A percentile compares a stretch with the other conserved stretches of the same genome.
Conservation (phyloP, 371 early-diverging fungal species). For the Chytridium lagenaria region DNA sequence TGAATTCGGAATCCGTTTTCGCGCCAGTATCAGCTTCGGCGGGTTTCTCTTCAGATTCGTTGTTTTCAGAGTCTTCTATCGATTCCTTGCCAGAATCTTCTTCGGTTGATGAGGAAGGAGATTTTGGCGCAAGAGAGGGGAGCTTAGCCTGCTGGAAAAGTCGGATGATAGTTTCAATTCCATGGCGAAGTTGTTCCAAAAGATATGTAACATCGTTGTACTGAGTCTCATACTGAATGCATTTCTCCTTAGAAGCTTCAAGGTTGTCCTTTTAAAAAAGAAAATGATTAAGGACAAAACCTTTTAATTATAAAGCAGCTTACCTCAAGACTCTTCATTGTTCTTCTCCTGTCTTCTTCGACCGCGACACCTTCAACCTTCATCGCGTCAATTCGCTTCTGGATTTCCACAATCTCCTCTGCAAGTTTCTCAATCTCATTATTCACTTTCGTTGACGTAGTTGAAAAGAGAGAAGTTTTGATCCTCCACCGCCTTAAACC, state of each 20-base stretch:
- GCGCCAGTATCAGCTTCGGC: constrained; percentile 1
- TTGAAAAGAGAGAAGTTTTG: constrained; percentile 67
- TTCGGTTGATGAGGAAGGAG: constrained; percentile 13
- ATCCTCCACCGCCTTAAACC: constrained; percentile 64
- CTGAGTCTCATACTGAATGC: constrained; percentile 43
- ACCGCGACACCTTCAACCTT: constrained; percentile 46
- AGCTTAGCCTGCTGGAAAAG: constrained; percentile 40
- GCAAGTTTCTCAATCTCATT: constrained; percentile 61
- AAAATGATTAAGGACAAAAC: not conserved
- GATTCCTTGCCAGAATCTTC: too few species aligned
- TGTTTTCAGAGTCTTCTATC: too few species aligned
- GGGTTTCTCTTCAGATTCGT: constrained; percentile 19
- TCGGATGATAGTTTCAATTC: constrained; percentile 43
- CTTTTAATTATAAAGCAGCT: not conserved
- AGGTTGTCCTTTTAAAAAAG: constrained; percentile 35
- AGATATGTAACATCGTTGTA: constrained; percentile 46
- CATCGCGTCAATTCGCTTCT: constrained; percentile 47
- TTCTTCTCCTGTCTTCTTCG: constrained; percentile 47
- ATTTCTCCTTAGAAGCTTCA: constrained; percentile 26
- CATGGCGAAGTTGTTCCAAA: constrained; percentile 44
- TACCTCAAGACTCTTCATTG: constrained; percentile 50
- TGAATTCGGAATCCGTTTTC: constrained; percentile 31
- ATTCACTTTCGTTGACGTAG: constrained; percentile 65
- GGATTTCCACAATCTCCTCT: constrained; percentile 57
- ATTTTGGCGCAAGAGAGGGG: constrained; percentile 16